Evolutionary conservation across 2,329 filamentous ascomycete species (phyloP).

Genomic region (Remersonia thermophila): DNA sequence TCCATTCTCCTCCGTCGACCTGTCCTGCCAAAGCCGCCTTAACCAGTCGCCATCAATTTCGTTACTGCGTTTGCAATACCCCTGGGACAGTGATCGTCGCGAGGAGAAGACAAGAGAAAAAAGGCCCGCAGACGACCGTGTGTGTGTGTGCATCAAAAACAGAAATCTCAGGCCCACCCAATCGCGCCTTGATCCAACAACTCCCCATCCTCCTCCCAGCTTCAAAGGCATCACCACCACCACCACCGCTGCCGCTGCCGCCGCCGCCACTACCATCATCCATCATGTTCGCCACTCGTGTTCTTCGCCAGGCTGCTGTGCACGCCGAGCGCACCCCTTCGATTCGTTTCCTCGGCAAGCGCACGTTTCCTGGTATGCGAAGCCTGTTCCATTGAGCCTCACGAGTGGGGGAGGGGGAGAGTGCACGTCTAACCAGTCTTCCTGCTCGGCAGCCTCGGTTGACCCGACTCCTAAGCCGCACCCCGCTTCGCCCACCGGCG

Average conservation of each 20-base stretch:
- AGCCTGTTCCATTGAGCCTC: no score
- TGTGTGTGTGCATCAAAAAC: slow-evolving; percentile 1
- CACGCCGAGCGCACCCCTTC: slow-evolving; percentile 48
- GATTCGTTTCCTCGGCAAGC: slow-evolving; percentile 51
- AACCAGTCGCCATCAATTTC: background rate
- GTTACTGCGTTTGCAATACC: slow-evolving; percentile 4
- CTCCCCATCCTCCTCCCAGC: no score
- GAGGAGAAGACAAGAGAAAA: slow-evolving; percentile 14
- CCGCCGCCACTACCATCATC: slow-evolving; percentile 1
- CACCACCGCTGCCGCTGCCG: no score
- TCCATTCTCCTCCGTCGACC: slow-evolving; percentile 19
- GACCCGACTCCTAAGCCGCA: slow-evolving; percentile 65
- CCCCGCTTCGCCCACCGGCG: slow-evolving; percentile 55
- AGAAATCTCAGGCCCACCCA: no score
- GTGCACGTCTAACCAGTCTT: slow-evolving; percentile 7
- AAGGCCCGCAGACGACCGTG: background rate
- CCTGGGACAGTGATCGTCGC: slow-evolving; percentile 17
- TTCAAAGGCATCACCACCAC: no score
- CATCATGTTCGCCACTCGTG: slow-evolving; percentile 41
- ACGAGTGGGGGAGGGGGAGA: no score
- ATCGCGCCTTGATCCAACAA: background rate
- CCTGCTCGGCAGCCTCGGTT: slow-evolving; percentile 40
- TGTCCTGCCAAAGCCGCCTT: slow-evolving; percentile 11
- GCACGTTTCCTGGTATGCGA: slow-evolving; percentile 46
- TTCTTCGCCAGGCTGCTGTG: slow-evolving; percentile 46